phyloP scores from a whole-genome alignment of 495 filamentous ascomycete genomes.

The Talaromyces proteolyticus region DNA sequence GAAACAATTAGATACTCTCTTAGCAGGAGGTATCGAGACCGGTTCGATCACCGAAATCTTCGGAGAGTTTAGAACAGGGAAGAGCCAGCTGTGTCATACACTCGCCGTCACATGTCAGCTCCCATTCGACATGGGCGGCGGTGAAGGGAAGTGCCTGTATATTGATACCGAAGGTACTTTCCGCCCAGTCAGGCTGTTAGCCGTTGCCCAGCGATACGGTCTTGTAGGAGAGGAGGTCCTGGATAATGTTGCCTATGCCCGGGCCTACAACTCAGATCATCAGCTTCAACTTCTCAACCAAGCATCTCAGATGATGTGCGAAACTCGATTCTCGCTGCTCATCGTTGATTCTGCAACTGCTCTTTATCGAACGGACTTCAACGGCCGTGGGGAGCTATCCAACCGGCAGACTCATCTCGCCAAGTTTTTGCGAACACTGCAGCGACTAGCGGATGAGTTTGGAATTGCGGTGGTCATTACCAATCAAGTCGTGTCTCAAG shows the following conservation, averaged over 20 bases:
- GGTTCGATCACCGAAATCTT: conserved; percentile 99
- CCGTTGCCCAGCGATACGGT: conserved; percentile 90
- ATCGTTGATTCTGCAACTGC: conserved; percentile 94
- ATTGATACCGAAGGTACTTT: conserved; percentile 99
- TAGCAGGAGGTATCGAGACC: conserved; percentile 93
- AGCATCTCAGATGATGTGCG: conserved; percentile 97
- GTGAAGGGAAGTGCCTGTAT: conserved; percentile 98
- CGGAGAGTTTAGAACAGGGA: conserved; percentile 95
- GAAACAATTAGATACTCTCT: conserved; percentile 90
- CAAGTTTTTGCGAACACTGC: conserved; percentile 93
- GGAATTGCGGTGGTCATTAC: conserved; percentile 98
- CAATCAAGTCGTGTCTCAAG: conserved; percentile 97
- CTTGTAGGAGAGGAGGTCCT: conserved; percentile 94
- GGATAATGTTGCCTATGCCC: conserved; percentile 96
- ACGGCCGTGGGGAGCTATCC: conserved; percentile 87
- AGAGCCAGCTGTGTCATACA: conserved; percentile 97
- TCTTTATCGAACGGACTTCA: conserved; percentile 92
- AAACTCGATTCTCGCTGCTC: conserved; percentile 92
- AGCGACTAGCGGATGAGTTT: conserved; percentile 93
- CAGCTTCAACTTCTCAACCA: conserved; percentile 92
- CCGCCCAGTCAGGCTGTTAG: conserved; percentile 80
- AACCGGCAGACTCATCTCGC: conserved; percentile 88
- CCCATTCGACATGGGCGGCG: conserved; percentile 97
- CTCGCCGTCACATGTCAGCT: conserved; percentile 97
- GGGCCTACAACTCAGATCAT: conserved; percentile 97